Evolutionary conservation across 352 stramenopile species (phyloP).

Genomic region (Saprolegnia parasitica): DNA sequence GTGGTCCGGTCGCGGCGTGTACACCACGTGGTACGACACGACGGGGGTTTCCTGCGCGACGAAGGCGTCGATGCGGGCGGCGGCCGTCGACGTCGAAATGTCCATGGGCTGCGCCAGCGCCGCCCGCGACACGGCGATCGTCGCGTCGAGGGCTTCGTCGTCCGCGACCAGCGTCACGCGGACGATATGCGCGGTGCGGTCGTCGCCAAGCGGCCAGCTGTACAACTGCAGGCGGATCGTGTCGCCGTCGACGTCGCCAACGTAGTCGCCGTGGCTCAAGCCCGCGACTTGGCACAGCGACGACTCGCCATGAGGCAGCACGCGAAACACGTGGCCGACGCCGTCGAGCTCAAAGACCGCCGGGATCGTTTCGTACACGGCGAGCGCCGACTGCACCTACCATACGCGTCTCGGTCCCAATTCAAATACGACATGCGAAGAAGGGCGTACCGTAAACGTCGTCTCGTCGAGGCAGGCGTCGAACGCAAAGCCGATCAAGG

Average conservation of each 20-base stretch:
- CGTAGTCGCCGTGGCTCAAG: constrained; percentile 50
- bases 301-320: constrained; percentile 54
- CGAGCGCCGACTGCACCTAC: constrained; percentile 2
- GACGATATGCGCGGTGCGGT: background rate
- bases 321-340: constrained; percentile 48
- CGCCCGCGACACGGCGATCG: background rate
- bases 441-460: background rate
- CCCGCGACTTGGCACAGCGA: constrained; percentile 33
- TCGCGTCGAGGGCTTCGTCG: constrained; percentile 2
- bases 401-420: no score
- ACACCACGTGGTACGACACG: background rate
- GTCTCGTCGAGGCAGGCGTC: background rate
- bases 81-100: constrained; percentile 11
- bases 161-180: background rate
- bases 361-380: constrained; percentile 18
- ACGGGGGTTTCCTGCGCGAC: background rate
- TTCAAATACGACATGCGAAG: background rate
- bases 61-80: background rate
- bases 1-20: background rate
- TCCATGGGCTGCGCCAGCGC: background rate
- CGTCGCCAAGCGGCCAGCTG: constrained; percentile 10
- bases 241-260: constrained; percentile 17
- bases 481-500: constrained; percentile 1
- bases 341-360: constrained; percentile 49
- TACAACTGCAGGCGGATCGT: constrained; percentile 6